A percentile compares a stretch with the other conserved stretches of the same genome.
phyloP scores from a whole-genome alignment of 1,139 yeast genomes.

The Cylindricascospora bacillispora region DNA sequence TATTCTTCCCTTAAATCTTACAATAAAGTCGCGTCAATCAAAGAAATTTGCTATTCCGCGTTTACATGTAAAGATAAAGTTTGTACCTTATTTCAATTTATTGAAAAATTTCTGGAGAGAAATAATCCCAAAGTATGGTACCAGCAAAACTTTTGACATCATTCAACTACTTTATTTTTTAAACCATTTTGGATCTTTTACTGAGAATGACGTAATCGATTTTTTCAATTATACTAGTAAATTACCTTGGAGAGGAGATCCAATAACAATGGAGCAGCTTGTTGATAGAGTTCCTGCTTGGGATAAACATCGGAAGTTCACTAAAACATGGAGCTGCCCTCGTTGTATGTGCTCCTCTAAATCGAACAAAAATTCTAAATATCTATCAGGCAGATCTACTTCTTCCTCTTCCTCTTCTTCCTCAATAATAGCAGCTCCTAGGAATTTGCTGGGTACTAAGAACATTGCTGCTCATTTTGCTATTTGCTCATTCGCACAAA shows the following conservation, averaged over 20 bases:
- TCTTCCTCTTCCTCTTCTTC: too few relatives aligned
- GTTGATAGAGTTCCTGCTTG: constrained; percentile 36
- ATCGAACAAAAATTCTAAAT: constrained; percentile 30
- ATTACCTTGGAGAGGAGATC: constrained; percentile 23
- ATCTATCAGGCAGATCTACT: too few relatives aligned
- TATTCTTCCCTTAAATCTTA: constrained; percentile 28
- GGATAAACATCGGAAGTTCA: constrained; percentile 29
- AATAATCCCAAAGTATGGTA: constrained; percentile 29
- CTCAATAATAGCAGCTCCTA: constrained; percentile 13
- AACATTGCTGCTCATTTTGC: constrained; percentile 82
- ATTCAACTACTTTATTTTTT: constrained; percentile 19
- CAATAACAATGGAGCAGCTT: constrained; percentile 23
- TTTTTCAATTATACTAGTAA: constrained; percentile 29
- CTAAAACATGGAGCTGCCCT: constrained; percentile 43
- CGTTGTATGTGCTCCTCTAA: constrained; percentile 52
- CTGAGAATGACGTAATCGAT: constrained; percentile 45
- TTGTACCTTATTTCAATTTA: constrained; percentile 52
- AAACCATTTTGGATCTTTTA: constrained; percentile 34
- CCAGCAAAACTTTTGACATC: constrained; percentile 15
- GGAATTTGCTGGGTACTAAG: too few relatives aligned
- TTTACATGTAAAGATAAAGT: constrained; percentile 48
- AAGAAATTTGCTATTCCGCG: constrained; percentile 37
- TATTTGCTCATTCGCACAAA: constrained; percentile 68
- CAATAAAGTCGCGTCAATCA: constrained; percentile 14
- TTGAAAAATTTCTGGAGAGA: constrained; percentile 62